phyloP scores from a whole-genome alignment of 345 rosid species.

The Schrenkiella parvula region DNA sequence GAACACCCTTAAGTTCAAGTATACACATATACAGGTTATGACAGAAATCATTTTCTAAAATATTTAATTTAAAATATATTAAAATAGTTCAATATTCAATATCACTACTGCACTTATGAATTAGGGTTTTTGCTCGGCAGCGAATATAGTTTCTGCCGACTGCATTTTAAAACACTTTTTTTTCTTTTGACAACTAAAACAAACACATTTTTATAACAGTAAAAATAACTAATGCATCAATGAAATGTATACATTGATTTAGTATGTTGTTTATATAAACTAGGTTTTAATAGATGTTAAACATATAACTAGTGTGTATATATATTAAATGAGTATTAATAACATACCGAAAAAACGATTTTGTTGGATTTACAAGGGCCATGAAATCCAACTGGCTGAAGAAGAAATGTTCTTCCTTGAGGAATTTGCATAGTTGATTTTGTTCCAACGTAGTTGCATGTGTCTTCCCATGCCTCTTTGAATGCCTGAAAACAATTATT shows the following conservation, averaged over 20 bases:
- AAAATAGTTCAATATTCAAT: not conserved
- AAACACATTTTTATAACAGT: not conserved
- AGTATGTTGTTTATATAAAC: not conserved
- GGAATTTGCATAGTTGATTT: slow-evolving; percentile 32
- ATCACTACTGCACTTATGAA: not conserved
- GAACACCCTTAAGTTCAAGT: no score
- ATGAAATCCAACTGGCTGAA: slow-evolving; percentile 36
- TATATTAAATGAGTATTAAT: not conserved
- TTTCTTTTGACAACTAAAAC: not conserved
- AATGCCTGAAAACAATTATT: slow-evolving; percentile 33
- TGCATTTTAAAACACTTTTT: not conserved
- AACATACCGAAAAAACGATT: slow-evolving; percentile 28
- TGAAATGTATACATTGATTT: not conserved
- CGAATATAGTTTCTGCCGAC: not conserved
- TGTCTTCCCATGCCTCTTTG: slow-evolving; percentile 35
- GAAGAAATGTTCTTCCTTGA: slow-evolving; percentile 25
- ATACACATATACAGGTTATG: no score
- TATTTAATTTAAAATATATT: no score
- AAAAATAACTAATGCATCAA: not conserved
- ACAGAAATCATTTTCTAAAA: no score
- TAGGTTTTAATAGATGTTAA: not conserved
- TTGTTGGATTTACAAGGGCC: slow-evolving; percentile 38
- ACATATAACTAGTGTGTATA: not conserved
- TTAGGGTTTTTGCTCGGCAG: not conserved
- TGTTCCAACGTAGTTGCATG: slow-evolving; percentile 26